These are phyloP conservation scores for Chaetomiaceae sp. DNA, from an alignment of 2,329 filamentous ascomycete genomes.

Conservation along the genomic window DNA sequence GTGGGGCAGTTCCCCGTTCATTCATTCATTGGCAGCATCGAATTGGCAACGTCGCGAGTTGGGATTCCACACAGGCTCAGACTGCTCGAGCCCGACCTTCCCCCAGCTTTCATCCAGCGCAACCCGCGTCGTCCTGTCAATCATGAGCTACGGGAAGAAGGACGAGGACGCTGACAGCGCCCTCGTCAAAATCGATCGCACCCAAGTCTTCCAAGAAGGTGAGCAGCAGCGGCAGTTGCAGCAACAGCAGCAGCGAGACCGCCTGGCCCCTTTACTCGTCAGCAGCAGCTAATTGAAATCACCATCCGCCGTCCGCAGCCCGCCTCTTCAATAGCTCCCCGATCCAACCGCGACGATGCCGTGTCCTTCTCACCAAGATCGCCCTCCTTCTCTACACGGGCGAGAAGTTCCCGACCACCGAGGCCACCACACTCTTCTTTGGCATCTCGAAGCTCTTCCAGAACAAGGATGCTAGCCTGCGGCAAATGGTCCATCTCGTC, in stretches of 20 bases:
- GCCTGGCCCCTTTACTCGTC: neutral
- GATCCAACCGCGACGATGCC: conserved; percentile 94
- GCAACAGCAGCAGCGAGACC: no score
- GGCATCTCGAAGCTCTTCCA: conserved; percentile 99
- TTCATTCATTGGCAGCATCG: conserved; percentile 19
- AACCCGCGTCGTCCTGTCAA: conserved; percentile 36
- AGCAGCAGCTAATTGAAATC: conserved; percentile 13
- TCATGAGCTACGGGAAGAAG: conserved; percentile 97
- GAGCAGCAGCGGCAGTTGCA: no score
- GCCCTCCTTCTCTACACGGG: conserved; percentile 93
- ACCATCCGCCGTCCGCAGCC: conserved; percentile 48
- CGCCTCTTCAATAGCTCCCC: conserved; percentile 97
- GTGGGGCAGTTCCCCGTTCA: conserved; percentile 11
- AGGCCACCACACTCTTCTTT: conserved; percentile 97
- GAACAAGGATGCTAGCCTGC: conserved; percentile 96
- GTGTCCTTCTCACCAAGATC: conserved; percentile 95
- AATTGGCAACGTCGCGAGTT: conserved; percentile 32
- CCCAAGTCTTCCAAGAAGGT: conserved; percentile 99
- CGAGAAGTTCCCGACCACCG: conserved; percentile 93
- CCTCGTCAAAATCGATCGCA: conserved; percentile 95
- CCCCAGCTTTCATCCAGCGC: conserved; percentile 18
- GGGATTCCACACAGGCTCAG: conserved; percentile 18
- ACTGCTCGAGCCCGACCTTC: conserved; percentile 19
- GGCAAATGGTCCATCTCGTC: conserved; percentile 97
- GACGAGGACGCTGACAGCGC: conserved; percentile 94